Base-by-base conservation (phyloP, 345 rosid species). In the Rubroshorea leprosula region DNA sequence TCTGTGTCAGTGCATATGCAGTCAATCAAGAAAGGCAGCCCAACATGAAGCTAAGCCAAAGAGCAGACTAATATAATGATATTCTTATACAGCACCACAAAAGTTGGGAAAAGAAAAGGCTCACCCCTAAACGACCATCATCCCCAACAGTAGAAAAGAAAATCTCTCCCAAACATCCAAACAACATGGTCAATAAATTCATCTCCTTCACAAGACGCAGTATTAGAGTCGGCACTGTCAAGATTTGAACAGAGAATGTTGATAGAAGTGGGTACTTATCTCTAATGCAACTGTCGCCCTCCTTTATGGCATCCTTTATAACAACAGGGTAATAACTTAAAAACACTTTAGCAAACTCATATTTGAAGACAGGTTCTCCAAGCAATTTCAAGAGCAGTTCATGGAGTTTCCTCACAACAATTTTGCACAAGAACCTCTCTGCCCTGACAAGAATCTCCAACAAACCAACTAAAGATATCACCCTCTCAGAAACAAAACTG, bases 131-230 rank as follows among this genome's bases (percentile, higher is more conserved):
- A 68, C 68, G 78, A 46, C 86, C 86, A 79, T 92, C 96, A 72
- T 82, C 89, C 55, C 89, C 86, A 27, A 85, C 73, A 75, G 84
- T 80, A 58, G 78, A 72, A 68, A 71, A 9, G 60, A 89, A 89
- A 68, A 92, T 75, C 50, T 79, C 83, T 68, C 39, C 74, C 69
- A 92, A 71, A 75, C 97, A 92, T 67, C 86, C 86, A 62, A 89
- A 75, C 54, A 89, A 81, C 74, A 83, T 72, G 24, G 57, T 73
- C 29, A 92, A 67, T 31, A 89, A 69, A 68, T 85, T 75, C 88
- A 72, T 78, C 80, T 89, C 94, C 75, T 77, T 83, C 60, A 92
- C 99, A 73, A 92, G 85, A 55, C 87, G 78, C n/a, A 95, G 89
- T 58, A 89, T 86, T 44, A 92, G 63, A 59, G 96, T 84, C 54